phyloP scores from a whole-genome alignment of 352 stramenopile species.

The Thraustotheca clavata region DNA sequence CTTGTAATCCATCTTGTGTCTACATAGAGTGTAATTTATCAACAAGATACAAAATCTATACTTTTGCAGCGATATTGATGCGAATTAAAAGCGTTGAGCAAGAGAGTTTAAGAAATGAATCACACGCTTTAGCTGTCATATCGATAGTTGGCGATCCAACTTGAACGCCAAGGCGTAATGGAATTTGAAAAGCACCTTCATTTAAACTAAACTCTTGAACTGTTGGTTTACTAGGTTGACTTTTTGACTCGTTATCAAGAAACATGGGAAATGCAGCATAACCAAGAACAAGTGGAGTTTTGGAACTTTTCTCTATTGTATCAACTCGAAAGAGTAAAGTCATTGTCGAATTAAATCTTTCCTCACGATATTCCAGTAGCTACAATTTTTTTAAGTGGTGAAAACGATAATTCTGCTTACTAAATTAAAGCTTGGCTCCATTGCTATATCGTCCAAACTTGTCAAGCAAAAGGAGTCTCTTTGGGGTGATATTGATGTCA shows the following conservation, averaged over 20 bases:
- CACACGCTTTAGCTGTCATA: constrained; percentile 31
- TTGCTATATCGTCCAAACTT: constrained; percentile 24
- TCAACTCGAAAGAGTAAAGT: constrained; percentile 82
- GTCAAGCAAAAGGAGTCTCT: constrained; percentile 30
- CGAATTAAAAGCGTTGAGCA: constrained; percentile 76
- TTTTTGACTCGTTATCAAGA: constrained; percentile 45
- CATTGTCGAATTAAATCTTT: constrained; percentile 63
- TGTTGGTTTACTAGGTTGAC: constrained; percentile 42
- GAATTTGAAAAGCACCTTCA: constrained; percentile 67
- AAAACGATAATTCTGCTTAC: constrained; percentile 30
- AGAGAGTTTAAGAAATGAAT: constrained; percentile 40
- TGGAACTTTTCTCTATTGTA: constrained; percentile 52
- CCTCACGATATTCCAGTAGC: constrained; percentile 68
- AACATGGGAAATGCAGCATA: constrained; percentile 72
- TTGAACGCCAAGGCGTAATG: constrained; percentile 41
- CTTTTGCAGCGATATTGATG: constrained; percentile 39
- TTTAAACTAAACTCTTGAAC: constrained; percentile 52
- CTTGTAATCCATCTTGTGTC: constrained; percentile 46
- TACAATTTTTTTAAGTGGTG: constrained; percentile 21
- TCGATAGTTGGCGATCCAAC: constrained; percentile 29
- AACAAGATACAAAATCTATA: constrained; percentile 20
- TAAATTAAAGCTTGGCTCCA: constrained; percentile 40
- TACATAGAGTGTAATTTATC: constrained; percentile 18
- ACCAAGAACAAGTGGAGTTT: constrained; percentile 50
- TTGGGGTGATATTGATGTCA: constrained; percentile 26